These are phyloP conservation scores for Picea glauca DNA, from an alignment of 75 land plant species.

Conservation along the genomic window DNA sequence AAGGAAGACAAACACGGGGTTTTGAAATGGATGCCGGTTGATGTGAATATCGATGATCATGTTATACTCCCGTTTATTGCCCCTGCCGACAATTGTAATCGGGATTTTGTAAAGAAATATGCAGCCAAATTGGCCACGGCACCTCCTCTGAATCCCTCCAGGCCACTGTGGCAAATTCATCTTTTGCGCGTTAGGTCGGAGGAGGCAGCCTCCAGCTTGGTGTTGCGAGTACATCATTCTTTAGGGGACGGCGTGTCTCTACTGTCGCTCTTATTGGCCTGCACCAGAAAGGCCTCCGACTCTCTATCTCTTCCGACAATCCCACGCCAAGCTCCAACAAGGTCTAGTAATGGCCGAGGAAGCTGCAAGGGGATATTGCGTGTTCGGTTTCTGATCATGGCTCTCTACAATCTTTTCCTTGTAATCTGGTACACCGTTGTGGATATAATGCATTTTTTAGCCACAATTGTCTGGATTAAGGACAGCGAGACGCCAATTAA, in stretches of 20 bases:
- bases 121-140: conserved; percentile 25
- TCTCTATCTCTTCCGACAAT: not conserved
- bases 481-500: too few relatives aligned
- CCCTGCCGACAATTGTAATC: conserved; percentile 5
- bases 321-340: too few relatives aligned
- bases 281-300: not conserved
- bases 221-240: conserved; percentile 23
- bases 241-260: not conserved
- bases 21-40: not conserved
- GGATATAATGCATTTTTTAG: too few relatives aligned
- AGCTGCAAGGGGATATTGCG: not conserved
- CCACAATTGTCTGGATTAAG: too few relatives aligned
- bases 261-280: not conserved
- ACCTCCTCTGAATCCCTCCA: conserved; percentile 37
- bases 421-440: too few relatives aligned
- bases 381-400: not conserved
- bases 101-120: conserved; percentile 56
- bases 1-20: not conserved
- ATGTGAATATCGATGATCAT: conserved; percentile 56
- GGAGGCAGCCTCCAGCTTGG: conserved; percentile 32
- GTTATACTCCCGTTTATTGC: conserved; percentile 27
- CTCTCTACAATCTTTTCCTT: too few relatives aligned
- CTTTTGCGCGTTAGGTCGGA: conserved; percentile 41
- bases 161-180: conserved; percentile 78
- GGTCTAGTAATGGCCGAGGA: too few relatives aligned